Percentiles rank a stretch among this genome's conserved stretches.
Evolutionary conservation across 495 filamentous ascomycete species (phyloP).

Genomic region (Tuber aestivum): DNA sequence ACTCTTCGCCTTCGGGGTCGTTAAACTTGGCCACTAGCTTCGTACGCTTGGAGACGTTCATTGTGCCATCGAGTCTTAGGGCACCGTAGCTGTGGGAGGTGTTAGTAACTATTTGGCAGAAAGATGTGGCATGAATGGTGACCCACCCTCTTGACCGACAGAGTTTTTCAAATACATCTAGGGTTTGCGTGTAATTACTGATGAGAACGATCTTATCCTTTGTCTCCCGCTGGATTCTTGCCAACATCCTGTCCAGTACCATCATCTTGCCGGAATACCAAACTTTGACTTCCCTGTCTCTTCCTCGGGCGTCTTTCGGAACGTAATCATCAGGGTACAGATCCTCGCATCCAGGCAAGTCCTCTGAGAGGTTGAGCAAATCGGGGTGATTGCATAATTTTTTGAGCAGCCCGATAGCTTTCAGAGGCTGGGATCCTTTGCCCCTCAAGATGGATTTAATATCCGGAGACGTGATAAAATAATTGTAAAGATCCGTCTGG

Average conservation of each 20-base stretch:
- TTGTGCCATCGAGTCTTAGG: constrained; percentile 86
- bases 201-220: constrained; percentile 99
- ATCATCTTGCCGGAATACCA: constrained; percentile 99
- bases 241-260: constrained; percentile 96
- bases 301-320: constrained; percentile 67
- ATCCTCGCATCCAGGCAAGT: constrained; percentile 81
- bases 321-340: constrained; percentile 83
- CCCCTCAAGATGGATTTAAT: constrained; percentile 87
- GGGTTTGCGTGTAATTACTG: constrained; percentile 93
- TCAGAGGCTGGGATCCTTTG: constrained; percentile 92
- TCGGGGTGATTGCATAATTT: constrained; percentile 99
- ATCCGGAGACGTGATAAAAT: constrained; percentile 92
- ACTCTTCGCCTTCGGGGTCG: constrained; percentile 81
- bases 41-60: constrained; percentile 93
- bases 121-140: not conserved
- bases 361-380: constrained; percentile 72
- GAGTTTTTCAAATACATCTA: constrained; percentile 89
- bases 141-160: constrained; percentile 60
- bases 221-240: constrained; percentile 88
- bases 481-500: constrained; percentile 86
- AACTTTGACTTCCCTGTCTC: constrained; percentile 84
- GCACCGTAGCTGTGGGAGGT: constrained; percentile 60
- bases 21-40: constrained; percentile 99
- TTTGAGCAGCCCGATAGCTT: constrained; percentile 92
- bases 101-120: not conserved